Base-by-base conservation (phyloP, 2,329 filamentous ascomycete genomes). In the Fusarium sp. region DNA sequence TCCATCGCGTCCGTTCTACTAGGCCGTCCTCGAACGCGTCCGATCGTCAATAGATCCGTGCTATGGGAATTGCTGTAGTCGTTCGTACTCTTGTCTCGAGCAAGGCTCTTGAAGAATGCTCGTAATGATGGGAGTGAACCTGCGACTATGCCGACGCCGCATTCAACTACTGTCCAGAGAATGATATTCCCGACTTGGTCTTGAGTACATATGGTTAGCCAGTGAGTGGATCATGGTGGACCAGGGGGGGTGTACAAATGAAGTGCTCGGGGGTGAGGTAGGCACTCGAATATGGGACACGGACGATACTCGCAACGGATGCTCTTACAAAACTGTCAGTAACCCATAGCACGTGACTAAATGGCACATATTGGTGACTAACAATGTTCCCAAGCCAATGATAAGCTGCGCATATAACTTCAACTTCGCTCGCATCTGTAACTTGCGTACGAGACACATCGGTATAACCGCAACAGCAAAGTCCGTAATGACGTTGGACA, bases 91-190 rank as follows among this genome's bases (percentile, higher is more conserved):
- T n/a, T 33, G 38, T 52, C 55, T 17, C 27, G 27, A 27, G 27
- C 38, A 7, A 66, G 33, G 6, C 53, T 49, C 27, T 59, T 68
- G 33, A 68, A 56, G 14, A 56, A 68, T 47, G 63, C 56, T 25
- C 42, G 36, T 0, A 47, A 17, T 3, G 44, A 68, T 29, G 56
- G 63, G 6, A 68, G 56, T 1, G 65, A 68, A 4, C 63, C 65
- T 27, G 50, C 31, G 13, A 62, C 36, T 3, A 39, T 36, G 1
- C 29, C 57, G 5, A 68, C 44, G 22, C 52, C 59, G 10, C 52
- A 72, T 38, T 72, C 55, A 5, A 68, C 25, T 2, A 61, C 46
- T 10, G 63, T 65, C 59, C 38, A 65, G 3, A 68, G 35, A 14
- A 71, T 65, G 22, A 65, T 71, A 12, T 55, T 55, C 3, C 10